phyloP scores from a whole-genome alignment of 164 flowering plant species.

The Euptelea pleiosperma region DNA sequence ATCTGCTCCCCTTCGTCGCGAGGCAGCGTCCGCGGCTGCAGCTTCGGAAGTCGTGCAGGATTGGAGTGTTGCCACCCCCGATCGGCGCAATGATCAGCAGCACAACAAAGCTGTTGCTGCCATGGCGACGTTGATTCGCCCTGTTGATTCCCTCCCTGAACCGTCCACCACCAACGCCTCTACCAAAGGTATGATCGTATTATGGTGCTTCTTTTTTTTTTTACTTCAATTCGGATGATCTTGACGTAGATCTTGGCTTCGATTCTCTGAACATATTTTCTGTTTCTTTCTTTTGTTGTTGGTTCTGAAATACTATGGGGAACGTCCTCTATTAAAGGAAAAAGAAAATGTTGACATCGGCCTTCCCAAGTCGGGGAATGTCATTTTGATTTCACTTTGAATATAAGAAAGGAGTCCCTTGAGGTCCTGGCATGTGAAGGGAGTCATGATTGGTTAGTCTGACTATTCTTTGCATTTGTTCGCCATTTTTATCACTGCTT shows the following conservation, averaged over 20 bases:
- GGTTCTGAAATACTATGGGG: neutral
- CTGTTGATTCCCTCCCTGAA: slow-evolving; percentile 48
- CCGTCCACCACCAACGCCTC: slow-evolving; percentile 38
- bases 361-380: too few relatives aligned
- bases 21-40: slow-evolving; percentile 15
- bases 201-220: too few relatives aligned
- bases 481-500: too few relatives aligned
- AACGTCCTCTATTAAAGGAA: too few relatives aligned
- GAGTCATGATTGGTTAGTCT: too few relatives aligned
- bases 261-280: too few relatives aligned
- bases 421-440: too few relatives aligned
- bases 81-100: slow-evolving; percentile 28
- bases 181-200: slow-evolving; percentile 34
- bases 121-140: slow-evolving; percentile 44
- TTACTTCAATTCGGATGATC: neutral
- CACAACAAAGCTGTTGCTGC: slow-evolving; percentile 29
- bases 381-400: too few relatives aligned
- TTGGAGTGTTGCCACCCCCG: slow-evolving; percentile 33
- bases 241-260: neutral
- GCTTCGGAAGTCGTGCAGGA: slow-evolving; percentile 32
- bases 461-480: too few relatives aligned
- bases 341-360: too few relatives aligned
- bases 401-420: too few relatives aligned
- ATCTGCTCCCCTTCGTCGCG: slow-evolving; percentile 14
- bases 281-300: neutral